Percentiles rank a stretch among this genome's conserved stretches.
Evolutionary conservation across 805 yeast genomes (phyloP).

Genomic region (Yamadazyma laniorum): DNA sequence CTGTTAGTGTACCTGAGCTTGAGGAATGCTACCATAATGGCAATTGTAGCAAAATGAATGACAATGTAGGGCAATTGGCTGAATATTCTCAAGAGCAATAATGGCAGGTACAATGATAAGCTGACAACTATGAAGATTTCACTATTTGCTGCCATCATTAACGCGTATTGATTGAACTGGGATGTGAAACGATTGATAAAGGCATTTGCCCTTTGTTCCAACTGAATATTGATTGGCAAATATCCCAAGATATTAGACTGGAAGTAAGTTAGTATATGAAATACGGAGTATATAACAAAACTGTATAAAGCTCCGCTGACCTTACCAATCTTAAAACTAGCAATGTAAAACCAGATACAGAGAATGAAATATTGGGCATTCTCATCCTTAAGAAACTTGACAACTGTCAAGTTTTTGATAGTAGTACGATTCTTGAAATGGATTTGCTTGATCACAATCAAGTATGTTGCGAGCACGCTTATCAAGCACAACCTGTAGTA

Average conservation of each 20-base stretch:
- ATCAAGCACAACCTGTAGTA: constrained; percentile 40
- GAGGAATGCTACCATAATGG: constrained; percentile 28
- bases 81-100: constrained; percentile 41
- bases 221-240: constrained; percentile 31
- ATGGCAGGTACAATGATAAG: constrained; percentile 27
- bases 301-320: constrained; percentile 41
- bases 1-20: constrained; percentile 36
- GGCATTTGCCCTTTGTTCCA: constrained; percentile 29
- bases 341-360: constrained; percentile 28
- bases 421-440: constrained; percentile 30
- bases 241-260: constrained; percentile 32
- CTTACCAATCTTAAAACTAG: constrained; percentile 29
- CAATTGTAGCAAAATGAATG: constrained; percentile 84
- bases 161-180: constrained; percentile 35
- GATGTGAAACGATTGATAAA: constrained; percentile 30
- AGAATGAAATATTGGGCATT: constrained; percentile 38
- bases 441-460: constrained; percentile 61
- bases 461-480: constrained; percentile 57
- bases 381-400: constrained; percentile 32
- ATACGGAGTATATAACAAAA: constrained; percentile 34
- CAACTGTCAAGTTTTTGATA: constrained; percentile 7
- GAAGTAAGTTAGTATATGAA: constrained; percentile 39
- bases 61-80: constrained; percentile 90
- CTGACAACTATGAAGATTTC: constrained; percentile 29
- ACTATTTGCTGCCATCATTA: constrained; percentile 36